Percentiles rank a stretch among this genome's conserved stretches.
These are phyloP conservation scores for Diversispora epigaea DNA, from an alignment of 192 early-diverging fungal species.

Conservation along the genomic window DNA sequence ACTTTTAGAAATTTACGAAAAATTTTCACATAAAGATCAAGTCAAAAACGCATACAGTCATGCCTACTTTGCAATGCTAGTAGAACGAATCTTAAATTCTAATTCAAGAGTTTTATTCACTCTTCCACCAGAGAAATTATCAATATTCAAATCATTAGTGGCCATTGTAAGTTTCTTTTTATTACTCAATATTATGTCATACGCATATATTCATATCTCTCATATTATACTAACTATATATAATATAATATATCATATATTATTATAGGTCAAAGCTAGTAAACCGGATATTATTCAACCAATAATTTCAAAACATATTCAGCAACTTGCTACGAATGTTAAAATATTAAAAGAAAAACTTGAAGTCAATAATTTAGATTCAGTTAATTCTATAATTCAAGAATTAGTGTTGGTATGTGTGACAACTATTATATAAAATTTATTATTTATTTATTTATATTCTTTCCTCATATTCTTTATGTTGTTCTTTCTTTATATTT, in stretches of 20 bases:
- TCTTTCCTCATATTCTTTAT: neutral
- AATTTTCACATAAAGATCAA: neutral
- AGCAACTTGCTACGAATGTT: conserved; percentile 24
- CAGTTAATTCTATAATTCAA: neutral
- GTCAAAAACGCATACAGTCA: neutral
- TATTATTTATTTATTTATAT: too few relatives aligned
- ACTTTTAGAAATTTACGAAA: conserved; percentile 19
- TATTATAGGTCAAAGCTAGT: conserved; percentile 23
- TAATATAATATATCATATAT: neutral
- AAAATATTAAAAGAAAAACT: conserved; percentile 24
- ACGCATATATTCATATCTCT: too few relatives aligned
- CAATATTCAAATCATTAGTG: conserved; percentile 21
- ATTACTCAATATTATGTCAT: neutral
- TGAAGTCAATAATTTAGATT: conserved; percentile 7
- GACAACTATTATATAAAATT: too few relatives aligned
- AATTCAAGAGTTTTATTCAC: conserved; percentile 9
- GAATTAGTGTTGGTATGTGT: conserved; percentile 19
- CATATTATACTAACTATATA: neutral
- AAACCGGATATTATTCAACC: conserved; percentile 28
- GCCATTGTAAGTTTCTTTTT: conserved; percentile 1
- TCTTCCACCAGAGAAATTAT: neutral
- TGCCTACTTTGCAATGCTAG: neutral
- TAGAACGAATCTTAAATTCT: conserved; percentile 30
- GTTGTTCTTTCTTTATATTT: neutral
- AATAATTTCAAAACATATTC: conserved; percentile 27